Percentiles rank a stretch among this genome's conserved stretches.
Conservation (phyloP, 169 alveolate species). For the Plasmodium cynomolgi region DNA sequence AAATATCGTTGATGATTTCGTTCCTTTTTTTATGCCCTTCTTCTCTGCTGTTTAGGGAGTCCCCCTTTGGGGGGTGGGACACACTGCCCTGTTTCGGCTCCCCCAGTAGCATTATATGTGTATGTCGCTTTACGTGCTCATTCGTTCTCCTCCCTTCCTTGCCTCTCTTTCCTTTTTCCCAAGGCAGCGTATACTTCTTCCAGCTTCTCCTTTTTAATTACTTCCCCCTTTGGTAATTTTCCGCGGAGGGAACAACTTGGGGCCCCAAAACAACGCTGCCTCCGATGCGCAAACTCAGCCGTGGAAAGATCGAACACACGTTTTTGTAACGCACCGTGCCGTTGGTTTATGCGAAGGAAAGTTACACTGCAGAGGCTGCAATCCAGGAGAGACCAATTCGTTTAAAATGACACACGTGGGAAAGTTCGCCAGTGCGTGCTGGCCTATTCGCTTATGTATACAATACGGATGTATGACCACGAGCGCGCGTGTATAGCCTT, state of each 20-base stretch:
- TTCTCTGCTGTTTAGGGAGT: not conserved
- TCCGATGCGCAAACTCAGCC: not conserved
- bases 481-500: not conserved
- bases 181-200: not conserved
- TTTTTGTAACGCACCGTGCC: not conserved
- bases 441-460: not conserved
- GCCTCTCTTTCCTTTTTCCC: not conserved
- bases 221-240: not conserved
- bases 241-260: not conserved
- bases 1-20: slow-evolving; percentile 12
- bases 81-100: not conserved
- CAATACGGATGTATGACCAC: not conserved
- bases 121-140: not conserved
- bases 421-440: not conserved
- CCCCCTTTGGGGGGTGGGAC: not conserved
- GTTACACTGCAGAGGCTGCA: not conserved
- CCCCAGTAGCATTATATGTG: not conserved
- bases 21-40: not conserved
- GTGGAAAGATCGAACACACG: not conserved
- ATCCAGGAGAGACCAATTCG: not conserved
- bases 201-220: not conserved
- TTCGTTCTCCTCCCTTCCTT: not conserved
- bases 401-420: not conserved
- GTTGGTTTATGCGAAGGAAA: not conserved
- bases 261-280: not conserved